Conservation (phyloP, 2,329 filamentous ascomycete species). For the Cercospora citrullina region DNA sequence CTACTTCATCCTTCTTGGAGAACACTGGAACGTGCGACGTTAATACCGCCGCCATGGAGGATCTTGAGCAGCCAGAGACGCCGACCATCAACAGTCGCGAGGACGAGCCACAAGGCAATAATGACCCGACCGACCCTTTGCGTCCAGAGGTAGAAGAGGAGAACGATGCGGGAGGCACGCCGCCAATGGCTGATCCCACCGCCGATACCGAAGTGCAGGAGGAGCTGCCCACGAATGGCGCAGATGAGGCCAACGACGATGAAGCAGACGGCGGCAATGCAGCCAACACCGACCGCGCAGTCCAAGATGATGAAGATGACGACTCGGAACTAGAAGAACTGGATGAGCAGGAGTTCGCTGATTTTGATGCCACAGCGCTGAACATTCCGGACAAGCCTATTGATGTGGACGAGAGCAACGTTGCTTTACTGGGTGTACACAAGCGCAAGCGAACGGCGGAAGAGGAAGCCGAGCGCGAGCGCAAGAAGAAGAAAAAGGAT, state of each 20-base stretch:
- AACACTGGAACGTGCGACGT: background rate
- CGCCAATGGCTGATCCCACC: conserved; percentile 45
- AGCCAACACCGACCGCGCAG: conserved; percentile 36
- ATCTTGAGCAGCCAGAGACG: conserved; percentile 41
- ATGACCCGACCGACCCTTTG: conserved; percentile 49
- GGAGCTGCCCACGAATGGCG: conserved; percentile 30
- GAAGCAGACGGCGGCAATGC: conserved; percentile 20
- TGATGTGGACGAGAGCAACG: conserved; percentile 62
- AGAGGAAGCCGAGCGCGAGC: conserved; percentile 58
- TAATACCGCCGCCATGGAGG: conserved; percentile 41
- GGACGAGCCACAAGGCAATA: conserved; percentile 49
- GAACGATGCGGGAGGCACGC: conserved; percentile 44
- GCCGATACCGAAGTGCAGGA: conserved; percentile 49
- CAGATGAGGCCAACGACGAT: conserved; percentile 32
- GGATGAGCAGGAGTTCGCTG: conserved; percentile 64
- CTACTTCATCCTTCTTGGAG: background rate
- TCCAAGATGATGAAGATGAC: conserved; percentile 55
- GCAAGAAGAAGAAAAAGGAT: conserved; percentile 43
- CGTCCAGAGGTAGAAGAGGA: conserved; percentile 53
- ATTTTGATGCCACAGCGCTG: conserved; percentile 63
- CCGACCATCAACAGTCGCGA: conserved; percentile 44
- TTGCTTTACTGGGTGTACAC: conserved; percentile 62
- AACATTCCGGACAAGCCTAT: conserved; percentile 61
- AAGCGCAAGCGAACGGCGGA: conserved; percentile 66
- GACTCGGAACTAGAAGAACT: conserved; percentile 64